phyloP scores from a whole-genome alignment of 2,329 filamentous ascomycete species.

The Aspergillus ochraceoroseus region DNA sequence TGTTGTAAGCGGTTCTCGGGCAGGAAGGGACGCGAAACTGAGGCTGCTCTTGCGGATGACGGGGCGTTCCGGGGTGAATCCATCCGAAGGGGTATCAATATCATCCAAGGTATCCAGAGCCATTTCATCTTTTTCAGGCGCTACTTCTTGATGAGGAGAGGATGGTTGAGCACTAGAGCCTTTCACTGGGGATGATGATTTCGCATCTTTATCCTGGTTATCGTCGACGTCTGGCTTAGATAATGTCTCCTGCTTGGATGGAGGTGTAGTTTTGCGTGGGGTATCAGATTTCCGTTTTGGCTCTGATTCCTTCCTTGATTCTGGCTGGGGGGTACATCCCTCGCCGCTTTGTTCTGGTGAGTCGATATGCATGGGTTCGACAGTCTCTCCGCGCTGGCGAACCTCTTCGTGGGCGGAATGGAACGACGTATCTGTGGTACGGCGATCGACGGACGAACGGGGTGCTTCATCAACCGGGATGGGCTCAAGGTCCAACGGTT shows the following conservation, averaged over 20 bases:
- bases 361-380: conserved; percentile 37
- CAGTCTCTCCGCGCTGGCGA: conserved; percentile 33
- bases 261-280: background rate
- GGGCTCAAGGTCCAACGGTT: conserved; percentile 32
- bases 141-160: conserved; percentile 20
- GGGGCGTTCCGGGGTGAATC: conserved; percentile 52
- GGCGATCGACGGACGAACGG: conserved; percentile 30
- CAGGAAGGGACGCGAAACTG: conserved; percentile 87
- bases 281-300: background rate
- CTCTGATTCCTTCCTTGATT: conserved; percentile 11
- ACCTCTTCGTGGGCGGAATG: conserved; percentile 45
- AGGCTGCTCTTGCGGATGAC: conserved; percentile 88
- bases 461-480: conserved; percentile 15
- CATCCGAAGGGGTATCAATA: conserved; percentile 47
- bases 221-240: conserved; percentile 13
- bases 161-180: conserved; percentile 8
- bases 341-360: conserved; percentile 21
- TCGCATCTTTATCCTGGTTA: conserved; percentile 11
- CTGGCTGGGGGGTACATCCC: conserved; percentile 17
- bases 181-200: conserved; percentile 20
- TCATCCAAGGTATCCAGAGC: conserved; percentile 42
- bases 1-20: conserved; percentile 80
- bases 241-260: background rate
- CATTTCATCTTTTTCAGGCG: conserved; percentile 29
- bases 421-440: conserved; percentile 45